Evolutionary conservation across 371 early-diverging fungal species (phyloP).

Genomic region (Mortierella sp.): DNA sequence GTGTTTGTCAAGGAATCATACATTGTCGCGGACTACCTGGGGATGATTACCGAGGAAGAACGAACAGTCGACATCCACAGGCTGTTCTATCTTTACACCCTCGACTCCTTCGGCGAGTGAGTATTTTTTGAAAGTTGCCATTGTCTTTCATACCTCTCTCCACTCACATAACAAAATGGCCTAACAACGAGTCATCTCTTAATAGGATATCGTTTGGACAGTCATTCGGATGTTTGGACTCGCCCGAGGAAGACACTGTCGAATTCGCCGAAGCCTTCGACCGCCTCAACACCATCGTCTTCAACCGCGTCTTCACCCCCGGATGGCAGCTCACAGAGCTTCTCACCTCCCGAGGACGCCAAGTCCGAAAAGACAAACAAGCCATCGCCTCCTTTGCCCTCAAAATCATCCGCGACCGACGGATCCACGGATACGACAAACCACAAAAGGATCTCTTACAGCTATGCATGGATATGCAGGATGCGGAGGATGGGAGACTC

Average conservation of each 20-base stretch:
- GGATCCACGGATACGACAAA: constrained; percentile 32
- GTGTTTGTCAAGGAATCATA: constrained; percentile 64
- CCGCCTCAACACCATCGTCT: constrained; percentile 43
- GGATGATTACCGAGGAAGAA: constrained; percentile 52
- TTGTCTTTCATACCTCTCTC: neutral
- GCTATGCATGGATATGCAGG: constrained; percentile 69
- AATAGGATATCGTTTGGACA: constrained; percentile 47
- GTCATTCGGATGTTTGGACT: constrained; percentile 41
- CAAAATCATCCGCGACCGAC: constrained; percentile 35
- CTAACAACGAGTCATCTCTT: neutral
- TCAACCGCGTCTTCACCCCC: constrained; percentile 33
- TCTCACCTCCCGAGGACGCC: constrained; percentile 20
- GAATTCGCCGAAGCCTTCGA: constrained; percentile 55
- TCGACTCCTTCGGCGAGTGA: constrained; percentile 72
- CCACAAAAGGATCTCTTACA: constrained; percentile 66
- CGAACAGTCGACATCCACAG: constrained; percentile 67
- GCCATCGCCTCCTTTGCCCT: constrained; percentile 34
- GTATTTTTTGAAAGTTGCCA: neutral
- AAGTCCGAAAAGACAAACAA: constrained; percentile 39
- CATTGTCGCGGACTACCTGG: constrained; percentile 46
- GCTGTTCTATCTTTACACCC: constrained; percentile 69
- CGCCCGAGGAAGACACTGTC: constrained; percentile 32
- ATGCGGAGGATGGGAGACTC: constrained; percentile 64
- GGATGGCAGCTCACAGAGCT: constrained; percentile 40
- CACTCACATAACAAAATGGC: neutral